A percentile compares a stretch with the other conserved stretches of the same genome.
These are phyloP conservation scores for Neofusicoccum sp. DNA, from an alignment of 2,329 filamentous ascomycete species.

Conservation along the genomic window DNA sequence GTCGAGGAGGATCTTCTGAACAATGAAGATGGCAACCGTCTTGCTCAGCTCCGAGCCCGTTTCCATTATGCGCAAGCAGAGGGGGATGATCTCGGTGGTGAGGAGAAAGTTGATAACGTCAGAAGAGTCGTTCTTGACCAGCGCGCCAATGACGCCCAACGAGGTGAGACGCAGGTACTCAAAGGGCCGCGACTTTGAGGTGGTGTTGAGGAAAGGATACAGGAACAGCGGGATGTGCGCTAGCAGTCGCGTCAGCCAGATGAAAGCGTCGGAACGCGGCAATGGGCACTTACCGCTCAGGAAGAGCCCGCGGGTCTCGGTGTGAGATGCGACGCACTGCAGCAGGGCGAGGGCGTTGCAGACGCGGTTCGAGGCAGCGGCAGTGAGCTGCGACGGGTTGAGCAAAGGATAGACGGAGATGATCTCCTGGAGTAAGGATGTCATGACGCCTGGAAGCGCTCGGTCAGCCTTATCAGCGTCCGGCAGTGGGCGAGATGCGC, in stretches of 20 bases:
- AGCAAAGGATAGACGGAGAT: slow-evolving; percentile 97
- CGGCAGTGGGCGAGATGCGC: not conserved
- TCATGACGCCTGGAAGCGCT: slow-evolving; percentile 79
- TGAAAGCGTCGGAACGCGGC: slow-evolving; percentile 17
- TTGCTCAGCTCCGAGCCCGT: slow-evolving; percentile 97
- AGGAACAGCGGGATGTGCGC: slow-evolving; percentile 97
- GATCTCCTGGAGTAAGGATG: slow-evolving; percentile 93
- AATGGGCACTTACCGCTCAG: slow-evolving; percentile 68
- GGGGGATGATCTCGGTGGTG: slow-evolving; percentile 96
- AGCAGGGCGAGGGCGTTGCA: slow-evolving; percentile 95
- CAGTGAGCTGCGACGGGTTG: slow-evolving; percentile 94
- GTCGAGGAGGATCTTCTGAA: slow-evolving; percentile 96
- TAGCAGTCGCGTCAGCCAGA: slow-evolving; percentile 38
- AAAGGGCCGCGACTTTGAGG: slow-evolving; percentile 94
- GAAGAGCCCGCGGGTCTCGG: slow-evolving; percentile 91
- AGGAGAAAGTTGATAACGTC: slow-evolving; percentile 99
- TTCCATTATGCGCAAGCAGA: slow-evolving; percentile 98
- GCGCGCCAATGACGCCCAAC: slow-evolving; percentile 89
- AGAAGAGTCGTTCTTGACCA: slow-evolving; percentile 98
- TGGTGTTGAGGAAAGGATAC: slow-evolving; percentile 97
- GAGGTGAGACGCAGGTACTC: slow-evolving; percentile 96
- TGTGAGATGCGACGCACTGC: slow-evolving; percentile 96
- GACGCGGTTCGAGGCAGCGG: slow-evolving; percentile 93
- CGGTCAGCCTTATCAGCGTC: slow-evolving; percentile 25
- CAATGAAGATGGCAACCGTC: slow-evolving; percentile 98